Evolutionary conservation across 768 basidiomycete species (phyloP), one percentile per base, ranked within the genome.

Genomic region (Leccinum aurantiacum): DNA sequence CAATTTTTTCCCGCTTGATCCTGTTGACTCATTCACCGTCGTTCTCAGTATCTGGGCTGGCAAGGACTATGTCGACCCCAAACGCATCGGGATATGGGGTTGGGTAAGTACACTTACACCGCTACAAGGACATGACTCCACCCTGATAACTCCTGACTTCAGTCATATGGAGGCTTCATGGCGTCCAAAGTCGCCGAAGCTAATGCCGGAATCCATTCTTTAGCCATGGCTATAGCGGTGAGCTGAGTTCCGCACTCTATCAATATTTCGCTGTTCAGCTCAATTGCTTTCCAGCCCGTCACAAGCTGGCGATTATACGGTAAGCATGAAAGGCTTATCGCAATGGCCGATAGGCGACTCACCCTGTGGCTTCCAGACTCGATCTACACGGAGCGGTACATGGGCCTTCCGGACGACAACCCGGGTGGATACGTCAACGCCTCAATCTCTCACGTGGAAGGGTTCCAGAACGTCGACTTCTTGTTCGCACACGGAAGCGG

Each of bases 101-200:
- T 98, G 97, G 96, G 93, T 94, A 62, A 71, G 90, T 77, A 13
- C 6, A 53, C 33, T 9, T 57, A 35, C 35, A 22, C 11, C 3
- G 17, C 41, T 19, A 8, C 4, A 14, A 52, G n/a, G 58, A 38
- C 37, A 13, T 13, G 4, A 17, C 48, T 31, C 13, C 19, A 44
- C 27, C 47, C 65, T 60, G 17, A 65, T 51, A 17, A 19, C 7
- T 49, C 14, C 25, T 33, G 9, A 41, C 31, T 29, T 14, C 65
- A 95, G 95, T 94, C 91, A 9, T 98, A 95, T 67, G 96, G 96
- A 10, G 96, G 97, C 0, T 99, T 93, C 75, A 92, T 98, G 90
- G 90, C 90, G 57, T 85, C 89, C 59, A 98, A 98, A 71, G 86
- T 96, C 4, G 84, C 91, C 13, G 97, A 99, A 76, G 89, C 92